Base-by-base conservation (phyloP, 192 early-diverging fungal species). In the Coemansia sp. region DNA sequence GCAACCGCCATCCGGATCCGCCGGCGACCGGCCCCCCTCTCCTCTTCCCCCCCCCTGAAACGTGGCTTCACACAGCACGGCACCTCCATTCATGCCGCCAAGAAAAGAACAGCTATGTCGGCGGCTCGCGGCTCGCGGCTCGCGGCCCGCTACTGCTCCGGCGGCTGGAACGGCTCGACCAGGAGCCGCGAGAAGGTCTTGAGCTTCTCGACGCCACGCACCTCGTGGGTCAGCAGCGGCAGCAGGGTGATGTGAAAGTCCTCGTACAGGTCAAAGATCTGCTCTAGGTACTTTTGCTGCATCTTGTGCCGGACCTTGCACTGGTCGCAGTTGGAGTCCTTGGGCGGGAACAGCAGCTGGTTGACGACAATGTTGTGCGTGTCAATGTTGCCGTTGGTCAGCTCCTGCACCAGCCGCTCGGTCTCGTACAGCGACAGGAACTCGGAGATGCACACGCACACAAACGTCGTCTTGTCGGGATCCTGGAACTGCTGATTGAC, bases 321-420 rank as follows among this genome's bases (percentile, higher is more conserved):
- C 46, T 88, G 85, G 33, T 90, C 87, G 64, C 88, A 92, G 64
- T 81, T 86, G 17, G 85, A 87, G 43, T 77, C 84, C 51, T 82
- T 80, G 62, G 90, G 89, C 27, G 96, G 96, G 78, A 90, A 92
- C 61, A 99, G 77, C 55, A 99, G 64, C 80, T 99, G 96, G 74
- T 99, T 99, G 52, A 96, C 94, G 13, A 99, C 87, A 64, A 99
- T 98, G 63, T 98, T 99, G 79, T 99, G 94, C 6, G 95, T 98
- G 60, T 99, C 96, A 35, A 99, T 99, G 36, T 92, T 80, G 62
- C 92, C 97, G 11, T 86, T 82, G 7, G 94, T 96, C 57, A 99
- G 82, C 77, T 99, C 96, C 73, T 99, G 96, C 61, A 99, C 95
- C 88, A 99, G 90, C 42, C 96, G 83, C 72, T 99, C 96, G 0